Conservation (phyloP, 495 filamentous ascomycete species). For the Arthonia radiata region DNA sequence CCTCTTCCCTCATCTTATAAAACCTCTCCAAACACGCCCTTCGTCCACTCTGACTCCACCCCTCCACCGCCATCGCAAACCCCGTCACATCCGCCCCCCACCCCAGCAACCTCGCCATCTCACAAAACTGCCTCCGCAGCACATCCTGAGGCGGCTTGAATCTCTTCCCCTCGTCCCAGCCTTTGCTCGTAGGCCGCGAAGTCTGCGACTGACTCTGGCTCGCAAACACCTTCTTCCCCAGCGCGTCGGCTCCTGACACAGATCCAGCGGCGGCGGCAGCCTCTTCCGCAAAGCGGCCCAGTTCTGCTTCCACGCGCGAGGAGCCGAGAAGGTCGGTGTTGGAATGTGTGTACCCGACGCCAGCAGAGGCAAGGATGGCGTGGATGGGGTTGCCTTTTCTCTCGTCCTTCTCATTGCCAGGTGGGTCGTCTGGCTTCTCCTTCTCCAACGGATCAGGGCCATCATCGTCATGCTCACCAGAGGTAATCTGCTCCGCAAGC, state of each 20-base stretch:
- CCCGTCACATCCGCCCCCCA: conserved; percentile 53
- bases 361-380: conserved; percentile 68
- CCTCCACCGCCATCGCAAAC: conserved; percentile 84
- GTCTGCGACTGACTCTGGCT: conserved; percentile 4
- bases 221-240: conserved; percentile 26
- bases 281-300: conserved; percentile 51
- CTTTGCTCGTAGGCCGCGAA: conserved; percentile 2
- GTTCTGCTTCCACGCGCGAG: conserved; percentile 54
- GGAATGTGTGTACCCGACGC: conserved; percentile 87
- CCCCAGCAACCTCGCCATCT: conserved; percentile 60
- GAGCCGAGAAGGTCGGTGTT: conserved; percentile 91
- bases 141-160: conserved; percentile 60
- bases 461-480: conserved; percentile 10
- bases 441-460: conserved; percentile 4
- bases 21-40: conserved; percentile 58
- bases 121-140: conserved; percentile 64
- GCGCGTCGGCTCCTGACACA: too few species aligned
- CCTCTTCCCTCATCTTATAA: conserved; percentile 34
- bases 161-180: conserved; percentile 11
- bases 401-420: conserved; percentile 7
- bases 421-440: conserved; percentile 7
- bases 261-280: conserved; percentile 25
- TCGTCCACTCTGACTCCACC: conserved; percentile 72
- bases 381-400: conserved; percentile 59
- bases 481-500: conserved; percentile 43